Base-by-base conservation (phyloP, 768 basidiomycete genomes). In the Nevesoporus exiguus region DNA sequence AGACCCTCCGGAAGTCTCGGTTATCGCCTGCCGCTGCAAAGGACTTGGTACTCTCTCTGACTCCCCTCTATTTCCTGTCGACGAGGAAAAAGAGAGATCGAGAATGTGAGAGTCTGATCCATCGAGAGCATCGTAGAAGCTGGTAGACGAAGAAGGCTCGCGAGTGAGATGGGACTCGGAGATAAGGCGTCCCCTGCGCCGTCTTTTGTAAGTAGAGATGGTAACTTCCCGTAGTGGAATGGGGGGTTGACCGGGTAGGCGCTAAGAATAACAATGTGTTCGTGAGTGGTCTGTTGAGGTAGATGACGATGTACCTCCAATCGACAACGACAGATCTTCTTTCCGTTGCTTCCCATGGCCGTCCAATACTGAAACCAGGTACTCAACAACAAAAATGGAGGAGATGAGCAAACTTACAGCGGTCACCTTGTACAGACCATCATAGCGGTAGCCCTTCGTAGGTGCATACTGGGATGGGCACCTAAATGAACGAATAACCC, bases 391-490 rank as follows among this genome's bases (percentile, higher is more conserved):
- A 1, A 17, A 46, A 46, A 25, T 6, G 4, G 9, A 45, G 3
- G 11, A 27, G 19, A 30, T 15, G 3, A 13, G 45, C 13, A 31
- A 17, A 36, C 57, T 42, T 29, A 73, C 71, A 7, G 47, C 37
- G 4, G 58, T 34, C 3, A 70, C 57, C 33, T 25, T 69, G 48
- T 70, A 70, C 3, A 70, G 39, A 19, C 69, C 69, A 29, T 72
- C 69, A 24, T 72, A 70, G 3, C 69, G 71, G 31, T 60, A 62
- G 9, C 67, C 68, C 2, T 29, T 6, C 2, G 25, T 13, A 11
- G 69, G 69, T 5, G 71, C 63, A 55, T 67, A 71, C 40, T 52
- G 51, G 10, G 71, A 71, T 7, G 7, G 13, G 30, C 49, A 44
- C 8, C 4, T 61, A 17, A 4, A 55, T 8, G 69, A 66, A 17